phyloP scores from a whole-genome alignment of 2,329 filamentous ascomycete genomes.

The Dactylonectria estremocensis region DNA sequence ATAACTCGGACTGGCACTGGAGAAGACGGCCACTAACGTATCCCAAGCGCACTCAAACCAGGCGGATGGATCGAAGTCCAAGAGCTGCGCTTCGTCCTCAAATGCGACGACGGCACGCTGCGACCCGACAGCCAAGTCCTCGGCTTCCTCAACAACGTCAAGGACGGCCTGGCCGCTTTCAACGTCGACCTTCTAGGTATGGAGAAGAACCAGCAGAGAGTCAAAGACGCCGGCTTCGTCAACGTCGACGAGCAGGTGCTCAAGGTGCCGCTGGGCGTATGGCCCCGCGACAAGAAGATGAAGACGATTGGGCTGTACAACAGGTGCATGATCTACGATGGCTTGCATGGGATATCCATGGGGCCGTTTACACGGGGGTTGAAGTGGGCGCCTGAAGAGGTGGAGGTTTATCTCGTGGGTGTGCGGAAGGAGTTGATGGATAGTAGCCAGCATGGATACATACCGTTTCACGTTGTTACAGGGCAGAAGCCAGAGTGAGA shows the following conservation, averaged over 20 bases:
- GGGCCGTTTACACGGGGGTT: slow-evolving; percentile 8
- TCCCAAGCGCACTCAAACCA: slow-evolving; percentile 52
- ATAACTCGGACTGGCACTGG: too few relatives aligned
- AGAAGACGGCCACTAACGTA: background rate
- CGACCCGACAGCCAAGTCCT: slow-evolving; percentile 7
- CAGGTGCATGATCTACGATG: slow-evolving; percentile 16
- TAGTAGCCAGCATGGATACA: slow-evolving; percentile 14
- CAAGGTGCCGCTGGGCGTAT: slow-evolving; percentile 13
- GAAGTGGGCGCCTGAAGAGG: slow-evolving; percentile 13
- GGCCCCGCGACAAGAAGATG: slow-evolving; percentile 14
- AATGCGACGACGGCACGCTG: slow-evolving; percentile 52
- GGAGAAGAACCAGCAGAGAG: slow-evolving; percentile 10
- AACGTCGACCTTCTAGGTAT: slow-evolving; percentile 12
- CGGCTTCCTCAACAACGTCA: slow-evolving; percentile 43
- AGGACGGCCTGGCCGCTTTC: slow-evolving; percentile 6
- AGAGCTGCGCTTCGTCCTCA: slow-evolving; percentile 53
- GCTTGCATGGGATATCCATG: slow-evolving; percentile 10
- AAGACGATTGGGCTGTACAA: slow-evolving; percentile 12
- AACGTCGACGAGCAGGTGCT: background rate
- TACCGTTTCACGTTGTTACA: slow-evolving; percentile 15
- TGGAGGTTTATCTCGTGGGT: slow-evolving; percentile 4
- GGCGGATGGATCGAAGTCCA: slow-evolving; percentile 63
- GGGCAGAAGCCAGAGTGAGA: slow-evolving; percentile 2
- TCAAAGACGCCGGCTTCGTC: slow-evolving; percentile 13
- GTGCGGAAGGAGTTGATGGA: slow-evolving; percentile 6